Conservation (phyloP, 2,329 filamentous ascomycete genomes). For the Venturia aucupariae region DNA sequence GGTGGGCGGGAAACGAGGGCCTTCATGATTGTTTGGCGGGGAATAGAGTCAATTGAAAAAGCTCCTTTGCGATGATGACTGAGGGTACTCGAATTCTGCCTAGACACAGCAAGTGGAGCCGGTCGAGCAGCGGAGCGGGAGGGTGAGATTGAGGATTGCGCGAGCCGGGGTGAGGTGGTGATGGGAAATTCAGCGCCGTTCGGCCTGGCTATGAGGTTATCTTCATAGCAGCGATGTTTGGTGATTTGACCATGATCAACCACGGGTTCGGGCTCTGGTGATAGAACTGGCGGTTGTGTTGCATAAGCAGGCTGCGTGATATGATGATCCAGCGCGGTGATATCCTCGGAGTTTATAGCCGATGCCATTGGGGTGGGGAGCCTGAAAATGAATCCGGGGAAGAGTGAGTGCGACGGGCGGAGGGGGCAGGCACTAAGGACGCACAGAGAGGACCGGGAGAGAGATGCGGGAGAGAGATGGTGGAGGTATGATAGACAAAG, state of each 20-base stretch:
- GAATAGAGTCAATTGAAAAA: conserved; percentile 56
- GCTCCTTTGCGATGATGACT: conserved; percentile 20
- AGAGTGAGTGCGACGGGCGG: not conserved
- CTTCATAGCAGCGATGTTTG: not conserved
- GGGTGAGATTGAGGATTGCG: not conserved
- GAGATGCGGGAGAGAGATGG: too few species aligned
- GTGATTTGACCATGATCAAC: not conserved
- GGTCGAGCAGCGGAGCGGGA: not conserved
- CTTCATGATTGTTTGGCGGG: conserved; percentile 75
- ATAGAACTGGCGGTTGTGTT: not conserved
- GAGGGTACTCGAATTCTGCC: not conserved
- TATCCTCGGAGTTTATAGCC: not conserved
- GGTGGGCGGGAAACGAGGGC: conserved; percentile 57
- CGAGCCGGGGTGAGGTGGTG: not conserved
- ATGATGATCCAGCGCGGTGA: not conserved
- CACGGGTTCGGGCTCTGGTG: not conserved
- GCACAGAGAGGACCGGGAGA: not conserved
- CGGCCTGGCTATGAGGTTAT: not conserved
- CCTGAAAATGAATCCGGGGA: not conserved
- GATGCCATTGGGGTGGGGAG: not conserved
- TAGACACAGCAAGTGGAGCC: not conserved
- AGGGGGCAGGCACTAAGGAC: not conserved
- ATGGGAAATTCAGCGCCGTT: not conserved
- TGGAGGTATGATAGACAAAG: too few species aligned
- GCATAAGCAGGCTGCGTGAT: not conserved